Conservation (phyloP, 2,329 filamentous ascomycete genomes). For the Fusarium humuli region DNA sequence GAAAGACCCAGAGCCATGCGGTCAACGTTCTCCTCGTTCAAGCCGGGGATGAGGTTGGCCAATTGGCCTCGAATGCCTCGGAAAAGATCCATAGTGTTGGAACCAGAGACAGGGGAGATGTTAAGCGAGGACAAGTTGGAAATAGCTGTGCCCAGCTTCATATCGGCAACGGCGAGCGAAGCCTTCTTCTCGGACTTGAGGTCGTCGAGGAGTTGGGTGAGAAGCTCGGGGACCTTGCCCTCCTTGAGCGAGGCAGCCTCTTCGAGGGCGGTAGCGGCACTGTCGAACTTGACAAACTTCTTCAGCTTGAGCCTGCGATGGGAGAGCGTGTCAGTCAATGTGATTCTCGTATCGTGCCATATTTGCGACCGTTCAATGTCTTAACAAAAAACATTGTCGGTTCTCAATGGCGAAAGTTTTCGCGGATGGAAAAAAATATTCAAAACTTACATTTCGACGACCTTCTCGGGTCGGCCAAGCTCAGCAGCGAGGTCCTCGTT, state of each 20-base stretch:
- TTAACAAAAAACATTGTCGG: constrained; percentile 14
- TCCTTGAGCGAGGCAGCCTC: constrained; percentile 91
- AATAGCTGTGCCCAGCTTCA: constrained; percentile 91
- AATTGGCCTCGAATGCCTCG: constrained; percentile 93
- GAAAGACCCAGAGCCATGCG: constrained; percentile 97
- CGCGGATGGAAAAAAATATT: constrained; percentile 13
- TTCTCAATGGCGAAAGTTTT: constrained; percentile 11
- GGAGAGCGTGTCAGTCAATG: constrained; percentile 12
- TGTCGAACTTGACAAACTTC: constrained; percentile 97
- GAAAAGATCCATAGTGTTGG: constrained; percentile 79
- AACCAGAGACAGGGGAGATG: constrained; percentile 80
- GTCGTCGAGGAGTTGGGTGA: constrained; percentile 83
- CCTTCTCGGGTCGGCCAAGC: constrained; percentile 82
- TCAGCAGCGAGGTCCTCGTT: constrained; percentile 82
- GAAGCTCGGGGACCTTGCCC: constrained; percentile 91
- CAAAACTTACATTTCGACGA: constrained; percentile 80
- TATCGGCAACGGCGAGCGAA: constrained; percentile 91
- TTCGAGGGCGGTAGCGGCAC: constrained; percentile 87
- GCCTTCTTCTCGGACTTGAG: constrained; percentile 99
- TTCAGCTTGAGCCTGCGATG: constrained; percentile 85
- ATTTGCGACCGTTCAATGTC: constrained; percentile 16
- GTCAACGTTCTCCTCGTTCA: constrained; percentile 85
- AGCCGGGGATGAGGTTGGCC: constrained; percentile 87
- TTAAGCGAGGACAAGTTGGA: constrained; percentile 90
- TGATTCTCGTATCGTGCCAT: not conserved